Conservation (phyloP, 106 monocot genomes). For the Dendrobium catenatum region DNA sequence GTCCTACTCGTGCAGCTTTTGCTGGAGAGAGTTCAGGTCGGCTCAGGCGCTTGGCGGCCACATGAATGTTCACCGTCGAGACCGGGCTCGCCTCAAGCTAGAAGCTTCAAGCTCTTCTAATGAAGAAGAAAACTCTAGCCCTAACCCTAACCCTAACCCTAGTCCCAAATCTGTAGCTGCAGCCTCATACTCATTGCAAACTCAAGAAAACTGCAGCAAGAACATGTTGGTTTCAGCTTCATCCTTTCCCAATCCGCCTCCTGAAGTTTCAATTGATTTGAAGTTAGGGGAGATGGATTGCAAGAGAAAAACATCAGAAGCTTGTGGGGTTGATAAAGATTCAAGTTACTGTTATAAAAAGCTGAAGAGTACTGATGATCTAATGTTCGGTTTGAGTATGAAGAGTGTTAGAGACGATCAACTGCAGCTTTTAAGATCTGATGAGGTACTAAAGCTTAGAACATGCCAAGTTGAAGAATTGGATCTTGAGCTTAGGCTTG, state of each 20-base stretch:
- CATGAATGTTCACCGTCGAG: conserved; percentile 37
- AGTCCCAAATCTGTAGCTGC: background rate
- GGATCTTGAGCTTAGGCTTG: conserved; percentile 27
- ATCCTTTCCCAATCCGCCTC: background rate
- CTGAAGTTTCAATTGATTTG: background rate
- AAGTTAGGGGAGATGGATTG: background rate
- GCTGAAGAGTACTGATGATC: background rate
- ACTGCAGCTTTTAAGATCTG: background rate
- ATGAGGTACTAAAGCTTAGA: background rate
- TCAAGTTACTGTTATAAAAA: background rate
- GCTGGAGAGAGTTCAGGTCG: conserved; percentile 7
- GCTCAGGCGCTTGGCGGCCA: conserved; percentile 12
- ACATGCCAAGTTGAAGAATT: conserved; percentile 13
- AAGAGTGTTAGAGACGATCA: background rate
- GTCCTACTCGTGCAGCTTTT: conserved; percentile 6
- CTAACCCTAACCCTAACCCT: background rate
- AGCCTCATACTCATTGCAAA: too few relatives aligned
- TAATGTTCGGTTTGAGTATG: background rate
- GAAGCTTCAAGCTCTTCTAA: conserved; percentile 16
- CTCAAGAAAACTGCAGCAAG: background rate
- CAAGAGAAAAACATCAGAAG: background rate
- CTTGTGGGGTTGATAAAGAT: background rate
- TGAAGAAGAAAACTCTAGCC: background rate
- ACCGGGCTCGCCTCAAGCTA: conserved; percentile 21
- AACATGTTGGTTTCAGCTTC: background rate